Base-by-base conservation (phyloP, 352 stramenopile species). In the Phytopythium aichiense region DNA sequence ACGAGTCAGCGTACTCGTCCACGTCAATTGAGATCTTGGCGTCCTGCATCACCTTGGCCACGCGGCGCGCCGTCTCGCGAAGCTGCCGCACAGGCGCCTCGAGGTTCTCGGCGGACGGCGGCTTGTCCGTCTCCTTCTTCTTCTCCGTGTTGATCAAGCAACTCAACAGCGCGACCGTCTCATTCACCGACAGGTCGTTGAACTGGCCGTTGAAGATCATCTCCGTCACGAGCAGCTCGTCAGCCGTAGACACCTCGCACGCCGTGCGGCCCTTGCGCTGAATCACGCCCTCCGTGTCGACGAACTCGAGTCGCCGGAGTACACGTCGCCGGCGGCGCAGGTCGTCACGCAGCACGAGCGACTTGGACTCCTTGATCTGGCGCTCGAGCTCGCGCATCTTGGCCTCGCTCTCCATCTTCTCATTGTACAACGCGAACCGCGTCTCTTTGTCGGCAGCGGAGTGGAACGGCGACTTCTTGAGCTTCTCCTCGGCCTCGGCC, bases 131-230 rank as follows among this genome's bases (percentile, higher is more conserved):
- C 53, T 98, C 89, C 57, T 96, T 97, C 38, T 82, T 80, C 61
- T 96, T 97, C 69, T 99, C 97, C 48, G 84, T 94, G 72, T 98
- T 98, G 66, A 98, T 98, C 67, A 99, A 74, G 65, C 92, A 98
- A 58, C 90, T 98, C 62, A 99, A 67, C 13, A 99, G 65, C 40
- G 97, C 94, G 33, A 99, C 97, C 16, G 84, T 94, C 63, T 99
- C 94, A 61, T 99, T 97, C n/a, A 98, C 87, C 2, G 82, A 92
- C n/a, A 99, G 76, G 48, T 99, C 96, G 64, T 98, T 99, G 81
- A 99, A 99, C 35, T 98, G 84, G 45, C 97, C 97, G 45, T 92
- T 96, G 77, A 99, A 99, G 40, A 99, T 98, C 60, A 99, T 87
- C 74, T 99, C 97, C 5, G 97, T 99, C 40, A 99, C 87, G 23